These are phyloP conservation scores for Colletotrichum spaethianum DNA, from an alignment of 2,329 filamentous ascomycete genomes.

Conservation along the genomic window DNA sequence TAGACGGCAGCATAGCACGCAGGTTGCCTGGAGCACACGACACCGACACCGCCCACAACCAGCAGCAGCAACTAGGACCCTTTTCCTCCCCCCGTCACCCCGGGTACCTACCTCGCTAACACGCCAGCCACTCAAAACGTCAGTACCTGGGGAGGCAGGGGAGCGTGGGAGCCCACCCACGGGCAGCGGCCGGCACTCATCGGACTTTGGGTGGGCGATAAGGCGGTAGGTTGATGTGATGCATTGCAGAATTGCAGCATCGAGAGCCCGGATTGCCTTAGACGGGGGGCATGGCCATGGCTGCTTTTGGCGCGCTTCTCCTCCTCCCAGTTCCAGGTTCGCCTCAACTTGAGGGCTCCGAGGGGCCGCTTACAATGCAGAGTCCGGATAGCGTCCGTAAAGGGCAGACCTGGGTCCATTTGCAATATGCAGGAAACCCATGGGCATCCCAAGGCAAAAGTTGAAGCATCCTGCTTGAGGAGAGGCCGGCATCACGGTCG, in stretches of 20 bases:
- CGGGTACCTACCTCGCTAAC: slow-evolving; percentile 33
- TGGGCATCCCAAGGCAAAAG: not conserved
- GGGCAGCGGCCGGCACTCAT: slow-evolving; percentile 29
- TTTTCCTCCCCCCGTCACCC: not conserved
- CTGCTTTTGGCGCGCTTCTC: slow-evolving; percentile 6
- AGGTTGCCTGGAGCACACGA: slow-evolving; percentile 26
- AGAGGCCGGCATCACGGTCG: not conserved
- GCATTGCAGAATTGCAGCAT: slow-evolving; percentile 36
- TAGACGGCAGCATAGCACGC: slow-evolving; percentile 18
- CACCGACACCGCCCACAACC: slow-evolving; percentile 27
- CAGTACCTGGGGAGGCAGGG: slow-evolving; percentile 5
- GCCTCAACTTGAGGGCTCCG: slow-evolving; percentile 23
- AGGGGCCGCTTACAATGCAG: slow-evolving; percentile 1
- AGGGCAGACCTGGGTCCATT: slow-evolving; percentile 16
- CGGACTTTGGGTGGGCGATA: slow-evolving; percentile 29
- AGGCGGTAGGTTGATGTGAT: slow-evolving; percentile 18
- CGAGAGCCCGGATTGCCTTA: slow-evolving; percentile 22
- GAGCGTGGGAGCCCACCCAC: slow-evolving; percentile 11
- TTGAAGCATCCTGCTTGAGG: not conserved
- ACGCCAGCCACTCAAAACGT: slow-evolving; percentile 32
- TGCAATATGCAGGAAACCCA: slow-evolving; percentile 21
- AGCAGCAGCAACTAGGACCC: not conserved
- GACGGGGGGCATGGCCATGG: not conserved
- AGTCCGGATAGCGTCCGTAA: not conserved
- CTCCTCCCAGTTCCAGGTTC: slow-evolving; percentile 24